Evolutionary conservation across 495 filamentous ascomycete species (phyloP), one percentile per base, ranked within the genome.

Genomic region (Penicillium flavigenum): DNA sequence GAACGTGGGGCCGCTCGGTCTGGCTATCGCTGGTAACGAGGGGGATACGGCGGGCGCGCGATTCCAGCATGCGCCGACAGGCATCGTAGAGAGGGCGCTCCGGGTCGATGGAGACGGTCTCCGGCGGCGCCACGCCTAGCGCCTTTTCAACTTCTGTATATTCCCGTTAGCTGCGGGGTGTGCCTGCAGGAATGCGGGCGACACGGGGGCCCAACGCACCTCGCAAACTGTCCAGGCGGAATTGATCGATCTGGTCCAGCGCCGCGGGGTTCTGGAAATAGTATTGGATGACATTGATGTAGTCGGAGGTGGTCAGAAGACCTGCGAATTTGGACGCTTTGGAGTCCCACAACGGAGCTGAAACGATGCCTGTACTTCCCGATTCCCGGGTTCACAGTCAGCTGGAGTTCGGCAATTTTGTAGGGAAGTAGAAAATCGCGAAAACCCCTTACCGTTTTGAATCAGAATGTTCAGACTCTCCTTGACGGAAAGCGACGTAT

Each of bases 211-310:
- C 26, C 7, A 8, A 63, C 73, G 44, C 56, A 96, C 92, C 92
- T 81, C 92, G 82, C 49, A 99, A 84, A 66, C 90, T 96, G 76
- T 90, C 92, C 48, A 99, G 77, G 34, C 90, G 89, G 74, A 99
- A 98, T 67, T 96, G 88, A 66, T 98, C 94, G 66, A 98, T 88
- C 66, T 92, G 82, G 54, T 86, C 84, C 52, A 99, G 81, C 12
- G 90, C 87, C 44, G 93, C 90, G 16, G 95, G 95, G 64, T 93
- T 96, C 75, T 98, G 93, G 86, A 94, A 98, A 77, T 98, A 98
- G 72, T 98, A 99, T 74, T 98, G 95, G 51, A 99, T 95, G 54
- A 99, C 88, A 70, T 99, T 99, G 78, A 99, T 79, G 72, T 94
- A 99, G 72, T 99, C 94, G 59, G 91, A 94, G 46, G 90, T 95